Percentiles rank a stretch among this genome's conserved stretches.
These are phyloP conservation scores for Fusarium marasasianum DNA, from an alignment of 2,329 filamentous ascomycete genomes.

Conservation along the genomic window DNA sequence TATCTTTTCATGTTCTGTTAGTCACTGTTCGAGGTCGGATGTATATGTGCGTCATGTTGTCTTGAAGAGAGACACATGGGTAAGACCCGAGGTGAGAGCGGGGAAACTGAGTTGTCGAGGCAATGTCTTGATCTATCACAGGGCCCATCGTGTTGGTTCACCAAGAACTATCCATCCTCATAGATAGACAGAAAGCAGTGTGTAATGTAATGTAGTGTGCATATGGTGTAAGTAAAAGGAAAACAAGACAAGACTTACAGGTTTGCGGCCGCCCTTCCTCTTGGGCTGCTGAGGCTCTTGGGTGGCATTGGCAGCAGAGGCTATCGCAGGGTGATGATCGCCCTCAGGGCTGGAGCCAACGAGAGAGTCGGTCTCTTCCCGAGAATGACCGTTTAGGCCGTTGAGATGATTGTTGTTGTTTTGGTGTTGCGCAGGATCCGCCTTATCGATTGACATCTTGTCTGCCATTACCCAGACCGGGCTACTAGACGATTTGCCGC, in stretches of 20 bases:
- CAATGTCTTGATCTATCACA: background rate
- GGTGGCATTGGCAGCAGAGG: constrained; percentile 45
- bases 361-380: constrained; percentile 71
- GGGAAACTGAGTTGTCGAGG: constrained; percentile 6
- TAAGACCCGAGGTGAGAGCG: background rate
- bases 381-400: constrained; percentile 49
- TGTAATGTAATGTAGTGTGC: background rate
- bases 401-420: constrained; percentile 47
- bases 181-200: background rate
- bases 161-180: background rate
- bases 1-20: constrained; percentile 67
- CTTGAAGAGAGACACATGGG: background rate
- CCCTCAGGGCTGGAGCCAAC: constrained; percentile 68
- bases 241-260: constrained; percentile 70
- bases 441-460: constrained; percentile 74
- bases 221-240: background rate
- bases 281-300: constrained; percentile 77
- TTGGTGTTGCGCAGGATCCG: constrained; percentile 43
- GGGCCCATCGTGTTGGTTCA: background rate
- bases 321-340: constrained; percentile 54
- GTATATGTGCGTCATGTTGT: constrained; percentile 9
- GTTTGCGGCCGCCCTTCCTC: constrained; percentile 96
- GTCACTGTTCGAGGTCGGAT: constrained; percentile 14
- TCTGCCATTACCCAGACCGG: constrained; percentile 64
- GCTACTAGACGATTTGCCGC: constrained; percentile 49